phyloP scores from a whole-genome alignment of 1,139 yeast genomes.

The Chernovozyma sophiae-reginae region DNA sequence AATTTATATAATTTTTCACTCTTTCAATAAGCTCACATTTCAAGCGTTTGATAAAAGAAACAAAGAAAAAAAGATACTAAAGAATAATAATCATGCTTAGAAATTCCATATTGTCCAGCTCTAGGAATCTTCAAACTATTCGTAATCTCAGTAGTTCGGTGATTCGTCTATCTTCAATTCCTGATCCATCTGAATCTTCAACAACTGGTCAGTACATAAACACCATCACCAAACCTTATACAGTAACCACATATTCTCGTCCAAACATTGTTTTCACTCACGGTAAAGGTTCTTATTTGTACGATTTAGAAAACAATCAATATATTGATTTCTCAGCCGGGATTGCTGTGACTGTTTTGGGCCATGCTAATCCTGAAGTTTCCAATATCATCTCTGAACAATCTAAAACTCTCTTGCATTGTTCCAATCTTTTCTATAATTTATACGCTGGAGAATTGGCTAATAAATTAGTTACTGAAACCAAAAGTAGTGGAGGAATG shows the following conservation, averaged over 20 bases:
- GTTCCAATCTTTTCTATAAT: conserved; percentile 83
- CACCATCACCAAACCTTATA: conserved; percentile 46
- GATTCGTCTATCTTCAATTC: conserved; percentile 1
- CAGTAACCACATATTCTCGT: conserved; percentile 80
- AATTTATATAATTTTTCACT: too few relatives aligned
- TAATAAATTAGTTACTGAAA: conserved; percentile 62
- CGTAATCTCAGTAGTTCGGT: background rate
- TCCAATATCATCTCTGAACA: conserved; percentile 70
- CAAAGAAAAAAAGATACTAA: too few relatives aligned
- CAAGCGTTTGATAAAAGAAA: too few relatives aligned
- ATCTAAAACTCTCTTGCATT: conserved; percentile 68
- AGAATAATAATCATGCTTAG: too few relatives aligned
- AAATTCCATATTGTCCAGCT: background rate
- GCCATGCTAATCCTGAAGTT: conserved; percentile 76
- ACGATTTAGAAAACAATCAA: conserved; percentile 73
- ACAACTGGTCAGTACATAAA: conserved; percentile 30
- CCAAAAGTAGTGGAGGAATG: conserved; percentile 75
- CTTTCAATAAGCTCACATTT: too few relatives aligned
- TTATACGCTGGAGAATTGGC: conserved; percentile 80
- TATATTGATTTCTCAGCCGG: conserved; percentile 93
- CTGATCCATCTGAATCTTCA: conserved; percentile 17
- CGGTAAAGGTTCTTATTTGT: conserved; percentile 70
- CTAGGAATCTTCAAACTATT: background rate
- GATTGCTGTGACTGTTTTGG: conserved; percentile 92
- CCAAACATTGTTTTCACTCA: conserved; percentile 68